Evolutionary conservation across 495 filamentous ascomycete species (phyloP).

Genomic region (Aspergillus ostianus): DNA sequence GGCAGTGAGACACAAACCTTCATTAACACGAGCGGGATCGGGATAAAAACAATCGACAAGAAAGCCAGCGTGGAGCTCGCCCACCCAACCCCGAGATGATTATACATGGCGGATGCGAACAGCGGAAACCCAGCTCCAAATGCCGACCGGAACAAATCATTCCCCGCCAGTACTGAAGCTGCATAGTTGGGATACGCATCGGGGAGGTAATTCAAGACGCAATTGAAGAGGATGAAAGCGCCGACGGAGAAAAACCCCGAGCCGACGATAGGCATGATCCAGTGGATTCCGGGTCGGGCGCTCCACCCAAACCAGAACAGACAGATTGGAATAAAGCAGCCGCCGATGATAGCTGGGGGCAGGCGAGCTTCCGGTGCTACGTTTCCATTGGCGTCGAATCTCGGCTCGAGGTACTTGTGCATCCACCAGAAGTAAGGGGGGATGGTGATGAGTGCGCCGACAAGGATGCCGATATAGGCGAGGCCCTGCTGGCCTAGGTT

Average conservation of each 20-base stretch:
- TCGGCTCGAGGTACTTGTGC: slow-evolving; percentile 32
- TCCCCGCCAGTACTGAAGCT: slow-evolving; percentile 50
- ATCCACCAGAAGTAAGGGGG: slow-evolving; percentile 48
- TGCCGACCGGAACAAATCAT: slow-evolving; percentile 44
- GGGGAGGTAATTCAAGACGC: slow-evolving; percentile 44
- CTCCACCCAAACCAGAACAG: slow-evolving; percentile 66
- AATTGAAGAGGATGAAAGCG: slow-evolving; percentile 56
- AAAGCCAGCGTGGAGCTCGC: slow-evolving; percentile 60
- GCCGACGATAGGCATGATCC: slow-evolving; percentile 62
- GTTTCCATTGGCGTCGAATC: slow-evolving; percentile 38
- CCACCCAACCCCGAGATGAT: slow-evolving; percentile 61
- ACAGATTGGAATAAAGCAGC: slow-evolving; percentile 46
- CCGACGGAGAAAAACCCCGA: slow-evolving; percentile 52
- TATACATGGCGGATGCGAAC: slow-evolving; percentile 48
- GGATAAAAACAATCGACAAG: not conserved
- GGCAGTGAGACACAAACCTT: too few relatives aligned
- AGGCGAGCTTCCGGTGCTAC: slow-evolving; percentile 46
- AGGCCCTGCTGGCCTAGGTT: slow-evolving; percentile 44
- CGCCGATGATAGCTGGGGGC: slow-evolving; percentile 45
- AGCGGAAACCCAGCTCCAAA: slow-evolving; percentile 53
- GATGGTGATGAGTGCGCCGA: slow-evolving; percentile 39
- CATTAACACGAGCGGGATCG: too few relatives aligned
- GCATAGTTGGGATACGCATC: slow-evolving; percentile 43
- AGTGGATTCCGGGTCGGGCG: slow-evolving; percentile 49
- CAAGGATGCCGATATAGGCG: slow-evolving; percentile 50